phyloP scores from a whole-genome alignment of 169 alveolate genomes.

The Pseudocohnilembus persalinus region DNA sequence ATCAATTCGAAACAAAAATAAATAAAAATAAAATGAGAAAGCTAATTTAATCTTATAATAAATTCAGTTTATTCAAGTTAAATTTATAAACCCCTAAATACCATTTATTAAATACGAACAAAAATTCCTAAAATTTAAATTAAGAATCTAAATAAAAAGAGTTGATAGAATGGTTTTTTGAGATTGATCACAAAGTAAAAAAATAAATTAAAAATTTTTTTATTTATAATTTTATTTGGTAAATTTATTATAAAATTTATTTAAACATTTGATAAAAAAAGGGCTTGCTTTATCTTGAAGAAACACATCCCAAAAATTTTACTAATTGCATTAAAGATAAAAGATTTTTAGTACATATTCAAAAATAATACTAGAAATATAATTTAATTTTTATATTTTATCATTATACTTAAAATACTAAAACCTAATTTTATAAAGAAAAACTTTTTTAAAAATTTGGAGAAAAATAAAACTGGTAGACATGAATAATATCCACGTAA shows the following conservation, averaged over 20 bases:
- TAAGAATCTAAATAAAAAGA: not conserved
- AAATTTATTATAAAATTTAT: too few relatives aligned
- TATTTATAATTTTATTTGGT: too few relatives aligned
- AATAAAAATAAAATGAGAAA: not conserved
- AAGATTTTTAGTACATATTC: conserved; percentile 29
- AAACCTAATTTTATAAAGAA: not conserved
- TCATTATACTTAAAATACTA: not conserved
- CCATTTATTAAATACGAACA: too few relatives aligned
- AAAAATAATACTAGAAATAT: too few relatives aligned
- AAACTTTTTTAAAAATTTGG: conserved; percentile 17
- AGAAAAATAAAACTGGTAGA: conserved; percentile 23
- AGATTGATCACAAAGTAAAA: not conserved
- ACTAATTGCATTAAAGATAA: conserved; percentile 22
- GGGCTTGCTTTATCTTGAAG: conserved; percentile 31
- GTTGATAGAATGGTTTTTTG: not conserved
- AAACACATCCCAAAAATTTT: conserved; percentile 31
- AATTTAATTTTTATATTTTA: too few relatives aligned
- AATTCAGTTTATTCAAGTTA: too few relatives aligned
- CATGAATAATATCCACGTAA: conserved; percentile 12
- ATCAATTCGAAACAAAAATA: too few relatives aligned
- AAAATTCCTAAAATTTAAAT: too few relatives aligned
- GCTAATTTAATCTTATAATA: not conserved
- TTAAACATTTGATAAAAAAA: not conserved
- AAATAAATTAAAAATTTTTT: too few relatives aligned
- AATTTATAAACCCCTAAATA: not conserved